Percentiles rank a stretch among this genome's conserved stretches.
phyloP scores from a whole-genome alignment of 495 filamentous ascomycete species.

The Peziza echinospora region DNA sequence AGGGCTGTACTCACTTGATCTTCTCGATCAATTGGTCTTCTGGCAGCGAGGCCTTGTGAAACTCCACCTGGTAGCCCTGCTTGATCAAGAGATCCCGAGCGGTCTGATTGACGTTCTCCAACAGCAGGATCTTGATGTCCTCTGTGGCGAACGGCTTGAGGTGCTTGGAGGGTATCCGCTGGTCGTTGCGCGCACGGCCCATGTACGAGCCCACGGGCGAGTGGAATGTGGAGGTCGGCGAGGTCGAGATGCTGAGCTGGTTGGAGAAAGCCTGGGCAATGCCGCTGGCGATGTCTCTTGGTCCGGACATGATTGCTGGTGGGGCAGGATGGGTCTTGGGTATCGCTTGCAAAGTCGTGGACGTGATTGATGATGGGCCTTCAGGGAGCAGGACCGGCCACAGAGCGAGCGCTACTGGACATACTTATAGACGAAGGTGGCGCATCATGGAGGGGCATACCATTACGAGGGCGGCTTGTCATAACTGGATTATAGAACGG shows the following conservation, averaged over 20 bases:
- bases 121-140: slow-evolving; percentile 84
- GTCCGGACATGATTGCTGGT: neutral
- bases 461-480: too few relatives aligned
- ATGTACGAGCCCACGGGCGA: slow-evolving; percentile 10
- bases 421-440: too few relatives aligned
- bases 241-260: slow-evolving; percentile 9
- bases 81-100: slow-evolving; percentile 56
- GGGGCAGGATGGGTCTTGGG: too few relatives aligned
- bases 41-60: slow-evolving; percentile 64
- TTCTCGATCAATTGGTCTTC: slow-evolving; percentile 93
- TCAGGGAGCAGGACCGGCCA: too few relatives aligned
- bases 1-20: slow-evolving; percentile 45
- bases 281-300: neutral
- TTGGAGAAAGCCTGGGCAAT: neutral
- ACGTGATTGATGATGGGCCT: too few relatives aligned
- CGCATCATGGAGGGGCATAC: too few relatives aligned
- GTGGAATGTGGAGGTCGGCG: slow-evolving; percentile 12
- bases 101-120: slow-evolving; percentile 90
- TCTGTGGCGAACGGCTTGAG: slow-evolving; percentile 88
- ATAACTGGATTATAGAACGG: too few relatives aligned
- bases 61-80: slow-evolving; percentile 94
- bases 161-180: slow-evolving; percentile 32
- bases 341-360: too few relatives aligned
- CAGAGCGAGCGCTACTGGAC: too few relatives aligned
- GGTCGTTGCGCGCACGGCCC: neutral